phyloP scores from a whole-genome alignment of 192 early-diverging fungal genomes.

The Linnemannia elongata region DNA sequence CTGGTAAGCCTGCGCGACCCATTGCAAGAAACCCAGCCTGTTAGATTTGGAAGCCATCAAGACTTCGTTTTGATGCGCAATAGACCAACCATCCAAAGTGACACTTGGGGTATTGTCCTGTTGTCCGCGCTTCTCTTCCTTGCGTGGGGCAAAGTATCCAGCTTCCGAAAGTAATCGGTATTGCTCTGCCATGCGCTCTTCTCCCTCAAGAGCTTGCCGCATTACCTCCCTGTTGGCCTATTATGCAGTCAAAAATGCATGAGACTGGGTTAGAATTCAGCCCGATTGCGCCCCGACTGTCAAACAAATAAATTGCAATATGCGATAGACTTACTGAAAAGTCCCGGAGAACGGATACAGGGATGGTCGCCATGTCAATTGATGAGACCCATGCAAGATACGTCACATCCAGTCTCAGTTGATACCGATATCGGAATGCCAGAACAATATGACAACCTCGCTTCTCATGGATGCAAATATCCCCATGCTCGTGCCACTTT shows the following conservation, averaged over 20 bases:
- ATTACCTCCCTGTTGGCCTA: not conserved
- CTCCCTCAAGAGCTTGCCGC: not conserved
- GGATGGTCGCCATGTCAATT: not conserved
- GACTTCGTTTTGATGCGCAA: not conserved
- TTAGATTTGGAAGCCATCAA: not conserved
- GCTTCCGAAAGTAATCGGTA: not conserved
- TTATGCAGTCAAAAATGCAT: not conserved
- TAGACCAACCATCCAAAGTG: not conserved
- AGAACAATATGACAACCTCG: not conserved
- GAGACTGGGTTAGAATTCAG: not conserved
- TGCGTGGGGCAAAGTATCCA: not conserved
- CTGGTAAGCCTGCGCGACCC: conserved; percentile 6
- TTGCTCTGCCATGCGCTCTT: not conserved
- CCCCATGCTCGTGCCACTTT: not conserved
- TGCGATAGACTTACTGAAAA: not conserved
- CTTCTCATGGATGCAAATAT: not conserved
- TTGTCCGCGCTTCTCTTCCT: not conserved
- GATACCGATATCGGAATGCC: not conserved
- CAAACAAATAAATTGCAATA: no score
- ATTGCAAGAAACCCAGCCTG: not conserved
- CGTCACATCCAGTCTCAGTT: not conserved
- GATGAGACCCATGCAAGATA: conserved; percentile 1
- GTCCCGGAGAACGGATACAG: not conserved
- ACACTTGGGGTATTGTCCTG: not conserved
- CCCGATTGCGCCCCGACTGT: no score